Conservation (phyloP, 345 rosid species). For the Raphanus sativus region DNA sequence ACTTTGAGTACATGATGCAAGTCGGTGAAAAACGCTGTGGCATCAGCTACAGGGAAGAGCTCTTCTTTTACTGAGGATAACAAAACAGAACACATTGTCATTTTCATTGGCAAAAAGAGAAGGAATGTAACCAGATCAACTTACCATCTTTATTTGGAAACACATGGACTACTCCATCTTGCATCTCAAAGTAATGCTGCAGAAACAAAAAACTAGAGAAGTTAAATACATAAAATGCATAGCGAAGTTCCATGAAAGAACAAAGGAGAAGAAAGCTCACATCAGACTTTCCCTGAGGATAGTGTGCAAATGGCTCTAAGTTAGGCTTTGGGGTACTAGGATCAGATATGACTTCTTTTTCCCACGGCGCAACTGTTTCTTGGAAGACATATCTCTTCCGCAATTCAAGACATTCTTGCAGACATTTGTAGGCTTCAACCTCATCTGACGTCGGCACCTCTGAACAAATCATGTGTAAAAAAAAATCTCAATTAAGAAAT, state of each 20-base stretch:
- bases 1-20: slow-evolving; percentile 83
- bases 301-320: slow-evolving; percentile 74
- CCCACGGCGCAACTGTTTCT: slow-evolving; percentile 96
- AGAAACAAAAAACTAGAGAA: slow-evolving; percentile 3
- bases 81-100: not conserved
- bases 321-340: slow-evolving; percentile 99
- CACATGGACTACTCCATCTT: slow-evolving; percentile 95
- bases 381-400: slow-evolving; percentile 74
- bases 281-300: slow-evolving; percentile 74
- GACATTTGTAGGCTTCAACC: slow-evolving; percentile 65
- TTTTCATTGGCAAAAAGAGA: not conserved
- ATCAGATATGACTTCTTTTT: slow-evolving; percentile 86
- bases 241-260: not conserved
- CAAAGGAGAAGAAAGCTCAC: slow-evolving; percentile 46
- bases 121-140: slow-evolving; percentile 8
- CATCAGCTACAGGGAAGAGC: slow-evolving; percentile 89
- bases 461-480: slow-evolving; percentile 32
- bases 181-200: slow-evolving; percentile 94
- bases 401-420: slow-evolving; percentile 96
- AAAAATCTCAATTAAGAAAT: not conserved
- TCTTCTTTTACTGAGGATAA: slow-evolving; percentile 61
- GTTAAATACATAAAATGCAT: slow-evolving; percentile 7
- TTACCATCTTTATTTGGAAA: slow-evolving; percentile 75
- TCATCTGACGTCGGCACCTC: slow-evolving; percentile 90
- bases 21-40: slow-evolving; percentile 92